A percentile compares a stretch with the other conserved stretches of the same genome.
phyloP scores from a whole-genome alignment of 2,329 filamentous ascomycete genomes.

The Trichoderma oligosporum region DNA sequence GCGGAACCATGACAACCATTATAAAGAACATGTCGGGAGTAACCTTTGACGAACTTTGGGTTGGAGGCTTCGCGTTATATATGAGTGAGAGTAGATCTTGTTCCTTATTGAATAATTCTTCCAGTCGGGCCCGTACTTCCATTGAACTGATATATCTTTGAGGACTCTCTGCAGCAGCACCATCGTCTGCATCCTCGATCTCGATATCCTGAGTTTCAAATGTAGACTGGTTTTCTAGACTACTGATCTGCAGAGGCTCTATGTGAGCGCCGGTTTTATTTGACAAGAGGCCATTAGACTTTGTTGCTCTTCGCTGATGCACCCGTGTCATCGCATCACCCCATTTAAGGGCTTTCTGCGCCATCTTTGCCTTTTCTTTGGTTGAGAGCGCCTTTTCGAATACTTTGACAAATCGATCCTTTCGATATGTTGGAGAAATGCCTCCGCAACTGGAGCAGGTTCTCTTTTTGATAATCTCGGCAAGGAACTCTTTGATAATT shows the following conservation, averaged over 20 bases:
- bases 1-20: slow-evolving; percentile 78
- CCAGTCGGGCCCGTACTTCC: slow-evolving; percentile 76
- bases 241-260: slow-evolving; percentile 47
- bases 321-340: slow-evolving; percentile 62
- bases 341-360: slow-evolving; percentile 61
- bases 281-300: slow-evolving; percentile 43
- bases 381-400: slow-evolving; percentile 75
- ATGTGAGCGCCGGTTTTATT: slow-evolving; percentile 72
- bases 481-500: slow-evolving; percentile 78
- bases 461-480: slow-evolving; percentile 64
- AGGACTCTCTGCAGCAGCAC: slow-evolving; percentile 19
- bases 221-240: slow-evolving; percentile 42
- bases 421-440: slow-evolving; percentile 78
- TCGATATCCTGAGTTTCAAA: slow-evolving; percentile 37
- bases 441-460: slow-evolving; percentile 65
- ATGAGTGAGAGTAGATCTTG: slow-evolving; percentile 78
- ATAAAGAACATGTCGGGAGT: slow-evolving; percentile 93
- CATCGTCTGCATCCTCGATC: slow-evolving; percentile 31
- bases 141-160: slow-evolving; percentile 78
- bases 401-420: slow-evolving; percentile 88
- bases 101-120: slow-evolving; percentile 80
- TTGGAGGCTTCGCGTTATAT: slow-evolving; percentile 69
- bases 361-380: slow-evolving; percentile 77
- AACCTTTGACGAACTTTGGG: slow-evolving; percentile 55
- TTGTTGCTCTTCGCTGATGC: slow-evolving; percentile 36